Base-by-base conservation (phyloP, 352 stramenopile genomes). In the Globisporangium paroecandrum region DNA sequence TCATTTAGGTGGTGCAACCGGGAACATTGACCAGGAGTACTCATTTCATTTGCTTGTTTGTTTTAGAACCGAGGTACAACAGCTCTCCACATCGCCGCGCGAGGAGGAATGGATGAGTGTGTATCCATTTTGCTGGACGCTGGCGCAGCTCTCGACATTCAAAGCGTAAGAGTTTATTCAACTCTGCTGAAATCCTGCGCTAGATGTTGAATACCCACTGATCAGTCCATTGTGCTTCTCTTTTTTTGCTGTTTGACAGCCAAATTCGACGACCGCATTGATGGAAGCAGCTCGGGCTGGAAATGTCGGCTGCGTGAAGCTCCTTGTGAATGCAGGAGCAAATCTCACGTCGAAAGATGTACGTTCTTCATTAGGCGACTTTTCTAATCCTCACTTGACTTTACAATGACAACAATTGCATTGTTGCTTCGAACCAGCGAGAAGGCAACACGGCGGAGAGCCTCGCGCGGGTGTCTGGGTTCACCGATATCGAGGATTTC, bases 201-300 rank as follows among this genome's bases (percentile, higher is more conserved):
- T 58, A 20, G 41, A 20, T 49, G 36, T n/a, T 49, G 41, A 49
- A 49, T 49, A 15, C 15, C 15, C 15, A 49, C 41, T 49, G 7
- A 49, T n/a, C 41, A n/a, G 41, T 22, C 18, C 10, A 10, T 36
- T 25, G 6, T 58, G 3, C 27, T 10, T 6, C 49, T 10, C 1
- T 60, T 41, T 63, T 24, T 24, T 29, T 61, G 9, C 2, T 73
- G 27, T 58, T 13, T 58, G 25, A 18, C 12, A 95, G 85, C 84
- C 87, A 10, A 95, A 94, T 66, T 91, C 83, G 24, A 95, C 87
- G 22, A 95, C 87, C n/a, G 87, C 87, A 18, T 65, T 95, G 38
- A 95, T 95, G 87, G 87, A 95, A 82, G 87, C 87, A 58, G 87
- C 87, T 27, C 85, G 87, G 34, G 87, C 85, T 12, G 87, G 85